Base-by-base conservation (phyloP, 129 eudicot genomes). In the Smallanthus sonchifolius region DNA sequence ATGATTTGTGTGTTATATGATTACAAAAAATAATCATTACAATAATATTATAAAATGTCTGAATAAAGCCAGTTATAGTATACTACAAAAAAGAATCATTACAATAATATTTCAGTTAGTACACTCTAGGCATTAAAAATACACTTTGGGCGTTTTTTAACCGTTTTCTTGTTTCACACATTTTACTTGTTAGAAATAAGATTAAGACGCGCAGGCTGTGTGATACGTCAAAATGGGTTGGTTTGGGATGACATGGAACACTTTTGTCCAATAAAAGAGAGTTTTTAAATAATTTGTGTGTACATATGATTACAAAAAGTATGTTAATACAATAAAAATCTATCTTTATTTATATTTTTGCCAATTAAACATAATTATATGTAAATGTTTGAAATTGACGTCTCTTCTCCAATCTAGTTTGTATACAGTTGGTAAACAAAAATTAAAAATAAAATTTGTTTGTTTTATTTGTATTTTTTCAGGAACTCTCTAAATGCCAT, bases 401-500 rank as follows among this genome's bases (percentile, higher is more conserved):
- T 51, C 15, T 67, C 30, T 4, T 2, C 56, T 1, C 24, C 3
- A 19, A 7, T 2, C 45, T 59, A 73, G 57, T 32, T 34, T 73
- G 69, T 57, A 45, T 17, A 24, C 68, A 28, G 11, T 57, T 28
- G 61, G 43, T 73, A 10, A 38, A 17, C 10, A 36, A 16, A 40
- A 3, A 2, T 4, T 0, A 15, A 5, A 75, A 51, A 69, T 65
- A 11, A 35, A n/a, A 60, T 66, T 47, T 36, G 35, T n/a, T 52
- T 5, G 9, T 24, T 1, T 34, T 34, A 5, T 34, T 3, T 43
- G 70, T 11, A 39, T 15, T 65, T 60, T 80, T 47, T 67, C 82
- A 94, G 99, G 99, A 88, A 82, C 84, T 94, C 39, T 91, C 96
- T 59, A 88, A 91, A 81, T 73, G 73, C 62, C 97, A 94, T 61